phyloP scores from a whole-genome alignment of 108 stramenopile genomes.

The Fistulifera pelliculosa region DNA sequence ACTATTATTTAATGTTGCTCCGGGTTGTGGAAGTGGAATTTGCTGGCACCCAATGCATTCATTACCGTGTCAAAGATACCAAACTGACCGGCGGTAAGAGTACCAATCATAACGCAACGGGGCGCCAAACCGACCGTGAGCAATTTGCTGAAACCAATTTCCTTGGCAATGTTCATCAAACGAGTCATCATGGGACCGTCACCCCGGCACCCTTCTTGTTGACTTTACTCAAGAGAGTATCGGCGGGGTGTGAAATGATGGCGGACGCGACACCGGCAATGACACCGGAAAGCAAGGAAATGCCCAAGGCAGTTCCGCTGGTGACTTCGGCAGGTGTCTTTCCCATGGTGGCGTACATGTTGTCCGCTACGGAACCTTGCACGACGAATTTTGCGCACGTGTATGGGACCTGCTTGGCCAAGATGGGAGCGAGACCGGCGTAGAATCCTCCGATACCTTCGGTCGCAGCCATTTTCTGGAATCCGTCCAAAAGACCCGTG shows the following conservation, averaged over 20 bases:
- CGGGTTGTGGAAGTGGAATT: constrained; percentile 97
- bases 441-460: constrained; percentile 94
- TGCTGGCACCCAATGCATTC: constrained; percentile 87
- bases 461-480: constrained; percentile 76
- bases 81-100: constrained; percentile 98
- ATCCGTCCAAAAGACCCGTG: constrained; percentile 79
- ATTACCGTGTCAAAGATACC: constrained; percentile 99
- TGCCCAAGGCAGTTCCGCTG: constrained; percentile 42
- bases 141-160: constrained; percentile 94
- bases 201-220: constrained; percentile 97
- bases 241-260: constrained; percentile 98
- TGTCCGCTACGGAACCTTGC: constrained; percentile 90
- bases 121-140: constrained; percentile 92
- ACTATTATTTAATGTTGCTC: constrained; percentile 12
- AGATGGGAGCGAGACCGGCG: constrained; percentile 91
- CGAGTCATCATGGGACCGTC: constrained; percentile 83
- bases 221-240: constrained; percentile 96
- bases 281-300: constrained; percentile 90
- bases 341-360: constrained; percentile 77
- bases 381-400: constrained; percentile 99
- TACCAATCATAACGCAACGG: constrained; percentile 99
- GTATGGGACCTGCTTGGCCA: constrained; percentile 98
- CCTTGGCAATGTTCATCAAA: constrained; percentile 86
- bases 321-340: constrained; percentile 54
- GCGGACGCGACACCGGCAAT: constrained; percentile 97